Evolutionary conservation across 2,329 filamentous ascomycete species (phyloP).

Genomic region (Didymella pinodella): DNA sequence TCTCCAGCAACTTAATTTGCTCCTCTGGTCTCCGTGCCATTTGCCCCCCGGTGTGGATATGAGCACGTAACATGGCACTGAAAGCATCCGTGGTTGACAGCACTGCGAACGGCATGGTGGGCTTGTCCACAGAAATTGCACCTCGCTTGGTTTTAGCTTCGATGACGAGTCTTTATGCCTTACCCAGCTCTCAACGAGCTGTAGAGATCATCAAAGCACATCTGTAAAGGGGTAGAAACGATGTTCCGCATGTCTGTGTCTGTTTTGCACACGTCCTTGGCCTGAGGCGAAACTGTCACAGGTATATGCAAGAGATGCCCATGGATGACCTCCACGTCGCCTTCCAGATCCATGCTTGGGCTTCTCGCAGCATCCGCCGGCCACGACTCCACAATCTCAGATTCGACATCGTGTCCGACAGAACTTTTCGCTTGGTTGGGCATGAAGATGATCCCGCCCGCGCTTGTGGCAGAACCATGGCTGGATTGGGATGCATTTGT

Average conservation of each 20-base stretch:
- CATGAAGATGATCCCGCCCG: constrained; percentile 31
- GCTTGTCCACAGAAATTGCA: constrained; percentile 14
- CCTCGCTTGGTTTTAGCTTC: constrained; percentile 25
- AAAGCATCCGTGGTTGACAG: constrained; percentile 14
- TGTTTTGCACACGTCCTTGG: constrained; percentile 25
- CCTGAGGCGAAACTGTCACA: constrained; percentile 28
- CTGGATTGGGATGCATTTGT: constrained; percentile 31
- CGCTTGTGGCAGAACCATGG: constrained; percentile 29
- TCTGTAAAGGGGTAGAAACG: constrained; percentile 34
- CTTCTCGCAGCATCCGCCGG: constrained; percentile 23
- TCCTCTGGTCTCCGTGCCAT: constrained; percentile 6
- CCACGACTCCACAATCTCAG: constrained; percentile 32
- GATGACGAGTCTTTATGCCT: constrained; percentile 39
- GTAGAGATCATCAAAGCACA: constrained; percentile 15
- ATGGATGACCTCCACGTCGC: constrained; percentile 5
- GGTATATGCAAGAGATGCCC: constrained; percentile 14
- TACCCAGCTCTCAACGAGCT: constrained; percentile 32
- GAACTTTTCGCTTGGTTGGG: constrained; percentile 33
- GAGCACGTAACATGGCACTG: constrained; percentile 12
- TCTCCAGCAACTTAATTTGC: constrained; percentile 14
- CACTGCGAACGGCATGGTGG: constrained; percentile 18
- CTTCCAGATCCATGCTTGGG: constrained; percentile 13
- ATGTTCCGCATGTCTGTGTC: constrained; percentile 17
- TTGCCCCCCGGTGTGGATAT: constrained; percentile 9
- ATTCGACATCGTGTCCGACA: constrained; percentile 33